Evolutionary conservation across 345 rosid genomes (phyloP).

Genomic region (Brassica cretica): DNA sequence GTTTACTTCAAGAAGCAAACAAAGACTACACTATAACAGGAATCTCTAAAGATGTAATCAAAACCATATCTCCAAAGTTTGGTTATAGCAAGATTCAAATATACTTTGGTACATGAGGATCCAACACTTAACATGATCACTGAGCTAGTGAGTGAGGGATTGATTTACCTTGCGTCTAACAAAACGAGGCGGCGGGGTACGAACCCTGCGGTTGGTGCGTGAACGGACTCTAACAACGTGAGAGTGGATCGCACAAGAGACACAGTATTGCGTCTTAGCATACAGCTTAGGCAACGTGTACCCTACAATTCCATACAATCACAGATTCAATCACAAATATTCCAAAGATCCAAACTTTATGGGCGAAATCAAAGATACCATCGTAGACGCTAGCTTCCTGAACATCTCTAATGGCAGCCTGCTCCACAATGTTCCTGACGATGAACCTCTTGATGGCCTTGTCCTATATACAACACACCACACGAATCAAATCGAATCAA

Average conservation of each 20-base stretch:
- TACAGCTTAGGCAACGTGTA: conserved; percentile 84
- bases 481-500: neutral
- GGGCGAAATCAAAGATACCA: conserved; percentile 35
- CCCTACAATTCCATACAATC: conserved; percentile 33
- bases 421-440: conserved; percentile 91
- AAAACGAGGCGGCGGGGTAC: conserved; percentile 90
- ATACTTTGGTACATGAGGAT: no score
- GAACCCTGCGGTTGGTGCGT: conserved; percentile 74
- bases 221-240: conserved; percentile 96
- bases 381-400: conserved; percentile 88
- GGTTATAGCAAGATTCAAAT: neutral
- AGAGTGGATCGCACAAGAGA: conserved; percentile 95
- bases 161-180: conserved; percentile 66
- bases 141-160: neutral
- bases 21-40: neutral
- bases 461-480: conserved; percentile 43
- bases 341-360: neutral
- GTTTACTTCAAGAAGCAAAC: neutral
- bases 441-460: conserved; percentile 85
- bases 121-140: no score
- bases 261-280: conserved; percentile 89
- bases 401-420: conserved; percentile 88
- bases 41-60: neutral
- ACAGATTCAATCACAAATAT: neutral
- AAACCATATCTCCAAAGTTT: neutral